A percentile compares a stretch with the other conserved stretches of the same genome.
These are phyloP conservation scores for Nephelium lappaceum DNA, from an alignment of 345 rosid genomes.

Conservation along the genomic window DNA sequence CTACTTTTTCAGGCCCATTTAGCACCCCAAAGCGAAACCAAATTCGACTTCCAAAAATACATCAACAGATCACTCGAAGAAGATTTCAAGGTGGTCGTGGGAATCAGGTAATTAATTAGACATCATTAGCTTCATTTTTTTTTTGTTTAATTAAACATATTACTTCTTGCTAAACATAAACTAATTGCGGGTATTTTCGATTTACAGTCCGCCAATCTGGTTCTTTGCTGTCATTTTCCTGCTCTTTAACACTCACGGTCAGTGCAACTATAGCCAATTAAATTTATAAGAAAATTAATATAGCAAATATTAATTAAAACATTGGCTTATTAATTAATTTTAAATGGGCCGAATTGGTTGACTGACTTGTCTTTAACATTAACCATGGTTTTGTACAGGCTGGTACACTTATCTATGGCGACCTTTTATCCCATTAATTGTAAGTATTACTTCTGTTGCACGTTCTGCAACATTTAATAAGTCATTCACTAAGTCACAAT, in stretches of 20 bases:
- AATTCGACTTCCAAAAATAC: conserved; percentile 78
- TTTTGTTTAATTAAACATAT: not conserved
- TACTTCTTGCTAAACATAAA: not conserved
- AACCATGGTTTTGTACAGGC: conserved; percentile 45
- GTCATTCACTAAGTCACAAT: no score
- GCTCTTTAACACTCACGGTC: conserved; percentile 71
- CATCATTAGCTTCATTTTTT: not conserved
- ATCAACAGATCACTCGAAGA: conserved; percentile 87
- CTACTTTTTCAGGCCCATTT: conserved; percentile 93
- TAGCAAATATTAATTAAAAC: no score
- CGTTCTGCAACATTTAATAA: not conserved
- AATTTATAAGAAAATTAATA: not conserved
- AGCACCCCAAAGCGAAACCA: conserved; percentile 66
- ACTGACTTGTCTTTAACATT: not conserved
- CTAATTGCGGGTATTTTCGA: not conserved
- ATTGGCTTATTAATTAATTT: not conserved
- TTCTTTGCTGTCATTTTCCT: conserved; percentile 73
- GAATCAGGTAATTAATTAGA: conserved; percentile 56
- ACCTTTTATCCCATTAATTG: conserved; percentile 82
- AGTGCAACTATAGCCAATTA: conserved; percentile 4
- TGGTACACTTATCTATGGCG: conserved; percentile 78
- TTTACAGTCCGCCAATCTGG: conserved; percentile 87
- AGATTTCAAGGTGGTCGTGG: conserved; percentile 87
- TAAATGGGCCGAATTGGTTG: not conserved
- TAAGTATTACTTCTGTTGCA: conserved; percentile 39